Base-by-base conservation (phyloP, 1,284 basidiomycete species). In the Cryptococcus wingfieldii region DNA sequence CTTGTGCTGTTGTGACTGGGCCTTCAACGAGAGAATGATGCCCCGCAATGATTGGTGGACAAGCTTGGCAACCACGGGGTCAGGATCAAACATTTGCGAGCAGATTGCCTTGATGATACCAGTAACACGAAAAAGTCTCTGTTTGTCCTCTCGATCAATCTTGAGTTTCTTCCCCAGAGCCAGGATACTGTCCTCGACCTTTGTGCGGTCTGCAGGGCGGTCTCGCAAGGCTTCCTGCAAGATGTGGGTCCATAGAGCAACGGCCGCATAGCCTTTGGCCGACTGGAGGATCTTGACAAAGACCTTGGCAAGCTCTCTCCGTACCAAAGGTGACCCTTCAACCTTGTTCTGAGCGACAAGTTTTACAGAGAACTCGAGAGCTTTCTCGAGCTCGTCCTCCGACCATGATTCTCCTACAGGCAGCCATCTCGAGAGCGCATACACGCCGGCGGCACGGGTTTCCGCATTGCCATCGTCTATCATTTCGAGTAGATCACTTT, bases 251-350 rank as follows among this genome's bases (percentile, higher is more conserved):
- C 57, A 62, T 2, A 64, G 25, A 1, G 56, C 58, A 3, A 71
- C 31, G 5, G 47, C 41, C 2, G 63, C 58, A 56, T 61, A 66
- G n/a, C 47, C 53, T 4, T 59, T 61, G 4, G 49, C 64, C 2
- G 56, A 50, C 5, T 53, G 19, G 16, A 70, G 42, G 4, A 63
- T 54, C 1, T 57, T 53, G 0, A 62, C 41, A 27, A 64, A 60
- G 12, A 67, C 53, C 19, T 54, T 52, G 7, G 58, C 62, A 23
- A 72, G 50, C 55, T 72, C 68, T 50, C 63, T 58, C 16, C 70
- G 44, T 14, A 69, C 68, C 25, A 67, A 44, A 13, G 64, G 62
- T 5, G 70, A 67, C 2, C 64, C 70, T 39, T 70, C 68, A 2
- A 44, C 51, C 12, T 37, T 41, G 16, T 54, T 47, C 18, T 56